Evolutionary conservation across 345 rosid species (phyloP), one percentile per base, ranked within the genome.

Genomic region (Aquilaria sinensis): DNA sequence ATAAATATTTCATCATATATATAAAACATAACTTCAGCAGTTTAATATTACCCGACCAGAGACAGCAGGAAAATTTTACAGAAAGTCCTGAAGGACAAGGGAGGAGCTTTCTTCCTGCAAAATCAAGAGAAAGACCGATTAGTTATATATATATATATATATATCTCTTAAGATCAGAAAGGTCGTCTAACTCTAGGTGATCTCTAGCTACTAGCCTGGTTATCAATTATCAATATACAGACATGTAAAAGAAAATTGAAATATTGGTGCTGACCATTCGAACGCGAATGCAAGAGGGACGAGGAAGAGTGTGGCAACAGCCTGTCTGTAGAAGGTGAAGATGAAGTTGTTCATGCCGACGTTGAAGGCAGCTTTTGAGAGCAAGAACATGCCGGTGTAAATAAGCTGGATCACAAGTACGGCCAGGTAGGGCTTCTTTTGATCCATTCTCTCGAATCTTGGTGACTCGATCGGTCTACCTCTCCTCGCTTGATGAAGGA

Each of bases 291-390:
- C 86, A 1, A 93, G 51, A 65, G 97, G 98, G 61, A 77, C 78
- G 64, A 90, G 61, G 85, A 90, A 78, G 67, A 86, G 54, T 57
- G 94, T 80, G 16, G 97, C 98, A 1, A 70, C 63, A 11, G 98
- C 93, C 61, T 92, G 98, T 50, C 98, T 78, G 54, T 89, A 92
- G 67, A 89, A 92, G 51, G 87, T 80, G 57, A 93, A 90, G 63
- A 93, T 80, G 56, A 80, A 90, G 61, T 76, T 90, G 81, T 90
- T 90, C 96, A 93, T 84, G 11, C 98, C 98, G 0, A 78, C 85
- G 68, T 86, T 74, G 69, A 93, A 90, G 34, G 83, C 97, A 4
- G 91, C 96, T 68, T 93, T 93, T 49, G 98, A 93, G 74, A 93
- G 69, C 80, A 93, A 71, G 85, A 93, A 93, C 98, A 93, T 88